These are phyloP conservation scores for Aspergillus proliferans DNA, from an alignment of 2,329 filamentous ascomycete genomes.

Conservation along the genomic window DNA sequence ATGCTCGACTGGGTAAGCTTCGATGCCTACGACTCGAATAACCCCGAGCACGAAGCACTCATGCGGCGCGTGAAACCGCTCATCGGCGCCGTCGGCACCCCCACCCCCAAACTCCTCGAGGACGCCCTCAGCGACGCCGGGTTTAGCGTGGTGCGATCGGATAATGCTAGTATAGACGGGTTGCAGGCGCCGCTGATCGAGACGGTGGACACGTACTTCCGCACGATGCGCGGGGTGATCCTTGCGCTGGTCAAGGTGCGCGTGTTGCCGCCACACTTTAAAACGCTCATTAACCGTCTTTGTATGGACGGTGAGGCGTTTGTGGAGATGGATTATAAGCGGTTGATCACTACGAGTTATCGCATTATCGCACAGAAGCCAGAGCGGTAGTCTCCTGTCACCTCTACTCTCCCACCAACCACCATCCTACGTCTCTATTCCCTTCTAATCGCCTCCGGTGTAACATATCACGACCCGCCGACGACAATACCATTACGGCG, in stretches of 20 bases:
- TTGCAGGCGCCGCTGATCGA: slow-evolving; percentile 50
- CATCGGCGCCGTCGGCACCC: slow-evolving; percentile 51
- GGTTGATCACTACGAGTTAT: slow-evolving; percentile 48
- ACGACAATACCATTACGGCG: too few relatives aligned
- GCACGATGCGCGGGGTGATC: slow-evolving; percentile 45
- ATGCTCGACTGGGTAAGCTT: slow-evolving; percentile 51
- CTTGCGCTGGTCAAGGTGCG: slow-evolving; percentile 44
- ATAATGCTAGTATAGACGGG: slow-evolving; percentile 49
- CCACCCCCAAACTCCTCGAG: slow-evolving; percentile 45
- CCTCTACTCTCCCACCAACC: background rate
- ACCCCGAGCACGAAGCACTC: slow-evolving; percentile 45
- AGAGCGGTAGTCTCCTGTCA: background rate
- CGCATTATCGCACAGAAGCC: slow-evolving; percentile 49
- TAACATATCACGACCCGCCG: too few relatives aligned
- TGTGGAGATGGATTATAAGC: slow-evolving; percentile 51
- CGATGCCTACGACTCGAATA: slow-evolving; percentile 43
- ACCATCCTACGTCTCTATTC: too few relatives aligned
- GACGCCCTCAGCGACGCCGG: slow-evolving; percentile 43
- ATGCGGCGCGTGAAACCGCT: slow-evolving; percentile 52
- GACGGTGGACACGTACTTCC: slow-evolving; percentile 51
- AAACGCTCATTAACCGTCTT: slow-evolving; percentile 48
- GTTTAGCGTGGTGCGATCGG: slow-evolving; percentile 43
- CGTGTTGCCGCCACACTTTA: slow-evolving; percentile 47
- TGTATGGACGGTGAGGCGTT: slow-evolving; percentile 51
- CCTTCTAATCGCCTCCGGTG: too few relatives aligned